Evolutionary conservation across 495 filamentous ascomycete genomes (phyloP).

Genomic region (Endocarpon pusillum): DNA sequence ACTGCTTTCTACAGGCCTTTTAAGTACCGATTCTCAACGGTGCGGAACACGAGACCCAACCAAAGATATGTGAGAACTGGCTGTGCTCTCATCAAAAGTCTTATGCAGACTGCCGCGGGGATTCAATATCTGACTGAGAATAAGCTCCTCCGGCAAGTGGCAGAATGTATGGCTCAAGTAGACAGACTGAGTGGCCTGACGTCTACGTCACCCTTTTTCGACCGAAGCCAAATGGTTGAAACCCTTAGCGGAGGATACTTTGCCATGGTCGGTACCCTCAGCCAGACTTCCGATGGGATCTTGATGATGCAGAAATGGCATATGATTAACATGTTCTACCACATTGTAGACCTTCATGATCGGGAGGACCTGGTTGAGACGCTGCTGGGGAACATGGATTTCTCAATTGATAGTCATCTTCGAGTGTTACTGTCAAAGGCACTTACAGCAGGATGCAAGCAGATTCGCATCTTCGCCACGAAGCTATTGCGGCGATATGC

Average conservation of each 20-base stretch:
- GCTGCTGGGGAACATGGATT: constrained; percentile 81
- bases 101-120: constrained; percentile 73
- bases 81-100: constrained; percentile 67
- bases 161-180: constrained; percentile 85
- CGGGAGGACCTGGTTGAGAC: constrained; percentile 80
- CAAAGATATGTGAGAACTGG: constrained; percentile 87
- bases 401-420: constrained; percentile 71
- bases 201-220: constrained; percentile 75
- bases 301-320: constrained; percentile 90
- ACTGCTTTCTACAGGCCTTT: constrained; percentile 92
- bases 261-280: constrained; percentile 73
- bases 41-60: constrained; percentile 73
- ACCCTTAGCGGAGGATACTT: constrained; percentile 88
- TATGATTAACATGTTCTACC: constrained; percentile 98
- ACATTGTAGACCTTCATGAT: constrained; percentile 79
- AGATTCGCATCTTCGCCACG: constrained; percentile 74
- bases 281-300: constrained; percentile 61
- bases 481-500: constrained; percentile 73
- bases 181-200: constrained; percentile 85
- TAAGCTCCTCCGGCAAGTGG: constrained; percentile 82
- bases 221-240: constrained; percentile 59
- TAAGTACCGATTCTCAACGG: constrained; percentile 82
- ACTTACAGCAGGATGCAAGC: constrained; percentile 77
- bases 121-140: constrained; percentile 72
- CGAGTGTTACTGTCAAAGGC: constrained; percentile 86